Percentiles rank a stretch among this genome's conserved stretches.
Evolutionary conservation across 805 yeast species (phyloP).

Genomic region (Groenewaldozyma salmanticensis): DNA sequence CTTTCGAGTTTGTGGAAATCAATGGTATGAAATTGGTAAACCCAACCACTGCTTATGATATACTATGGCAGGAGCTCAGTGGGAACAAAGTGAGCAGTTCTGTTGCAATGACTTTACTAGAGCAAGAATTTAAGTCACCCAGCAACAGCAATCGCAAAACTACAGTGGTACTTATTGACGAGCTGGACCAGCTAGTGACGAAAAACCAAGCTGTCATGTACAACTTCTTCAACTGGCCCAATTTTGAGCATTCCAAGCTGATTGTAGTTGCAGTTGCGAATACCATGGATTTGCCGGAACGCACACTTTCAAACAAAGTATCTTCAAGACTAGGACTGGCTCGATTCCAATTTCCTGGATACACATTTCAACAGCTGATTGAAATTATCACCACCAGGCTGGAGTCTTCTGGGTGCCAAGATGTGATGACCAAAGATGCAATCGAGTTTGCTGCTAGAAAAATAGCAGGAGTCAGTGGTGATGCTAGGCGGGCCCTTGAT

Average conservation of each 20-base stretch:
- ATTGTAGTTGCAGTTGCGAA: constrained; percentile 92
- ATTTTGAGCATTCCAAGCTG: constrained; percentile 65
- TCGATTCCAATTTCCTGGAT: constrained; percentile 82
- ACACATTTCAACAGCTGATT: constrained; percentile 67
- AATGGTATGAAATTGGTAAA: constrained; percentile 80
- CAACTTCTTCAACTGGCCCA: constrained; percentile 97
- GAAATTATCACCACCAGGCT: constrained; percentile 66
- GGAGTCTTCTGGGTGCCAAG: constrained; percentile 38
- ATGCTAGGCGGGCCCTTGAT: constrained; percentile 85
- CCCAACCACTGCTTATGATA: constrained; percentile 75
- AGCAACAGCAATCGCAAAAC: constrained; percentile 33
- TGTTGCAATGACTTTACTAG: constrained; percentile 56
- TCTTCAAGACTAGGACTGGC: constrained; percentile 85
- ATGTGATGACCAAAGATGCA: constrained; percentile 49
- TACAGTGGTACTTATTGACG: constrained; percentile 76
- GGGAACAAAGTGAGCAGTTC: constrained; percentile 47
- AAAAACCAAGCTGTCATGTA: constrained; percentile 80
- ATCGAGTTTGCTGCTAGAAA: constrained; percentile 86
- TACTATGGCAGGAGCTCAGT: constrained; percentile 67
- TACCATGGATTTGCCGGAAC: constrained; percentile 94
- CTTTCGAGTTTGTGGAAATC: constrained; percentile 72
- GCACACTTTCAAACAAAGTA: constrained; percentile 76
- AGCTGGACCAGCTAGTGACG: constrained; percentile 83
- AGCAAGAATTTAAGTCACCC: constrained; percentile 47
- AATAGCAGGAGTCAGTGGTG: constrained; percentile 95